These are phyloP conservation scores for Mycena galericulata DNA, from an alignment of 768 basidiomycete species.

Conservation along the genomic window DNA sequence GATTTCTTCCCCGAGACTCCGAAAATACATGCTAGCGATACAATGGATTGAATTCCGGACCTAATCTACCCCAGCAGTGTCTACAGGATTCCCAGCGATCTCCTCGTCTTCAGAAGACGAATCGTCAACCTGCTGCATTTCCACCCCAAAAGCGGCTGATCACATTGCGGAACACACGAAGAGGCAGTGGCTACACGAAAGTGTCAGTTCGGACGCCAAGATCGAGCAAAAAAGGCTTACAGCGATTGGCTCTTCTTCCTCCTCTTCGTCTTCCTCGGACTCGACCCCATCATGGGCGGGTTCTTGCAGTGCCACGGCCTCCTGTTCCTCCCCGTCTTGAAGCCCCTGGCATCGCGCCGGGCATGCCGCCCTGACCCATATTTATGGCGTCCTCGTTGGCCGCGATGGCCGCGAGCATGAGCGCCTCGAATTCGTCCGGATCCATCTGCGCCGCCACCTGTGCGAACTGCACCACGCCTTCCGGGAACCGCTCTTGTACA, in stretches of 20 bases:
- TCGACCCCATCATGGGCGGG: constrained; percentile 47
- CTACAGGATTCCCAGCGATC: constrained; percentile 25
- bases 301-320: constrained; percentile 33
- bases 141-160: constrained; percentile 71
- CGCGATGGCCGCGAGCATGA: constrained; percentile 58
- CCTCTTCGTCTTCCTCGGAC: constrained; percentile 57
- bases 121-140: constrained; percentile 44
- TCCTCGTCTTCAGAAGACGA: constrained; percentile 58
- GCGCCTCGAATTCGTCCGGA: constrained; percentile 69
- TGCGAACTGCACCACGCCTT: constrained; percentile 73
- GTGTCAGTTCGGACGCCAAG: background rate
- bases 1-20: background rate
- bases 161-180: constrained; percentile 68
- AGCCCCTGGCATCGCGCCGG: constrained; percentile 56
- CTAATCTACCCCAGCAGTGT: constrained; percentile 39
- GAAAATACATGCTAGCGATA: background rate
- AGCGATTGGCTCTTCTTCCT: constrained; percentile 51
- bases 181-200: constrained; percentile 63
- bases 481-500: constrained; percentile 69
- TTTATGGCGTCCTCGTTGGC: constrained; percentile 44
- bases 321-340: constrained; percentile 41
- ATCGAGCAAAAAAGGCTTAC: constrained; percentile 42
- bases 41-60: background rate
- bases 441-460: constrained; percentile 66
- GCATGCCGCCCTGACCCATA: constrained; percentile 61